Conservation (phyloP, 2,329 filamentous ascomycete genomes). For the Didymella keratinophila region DNA sequence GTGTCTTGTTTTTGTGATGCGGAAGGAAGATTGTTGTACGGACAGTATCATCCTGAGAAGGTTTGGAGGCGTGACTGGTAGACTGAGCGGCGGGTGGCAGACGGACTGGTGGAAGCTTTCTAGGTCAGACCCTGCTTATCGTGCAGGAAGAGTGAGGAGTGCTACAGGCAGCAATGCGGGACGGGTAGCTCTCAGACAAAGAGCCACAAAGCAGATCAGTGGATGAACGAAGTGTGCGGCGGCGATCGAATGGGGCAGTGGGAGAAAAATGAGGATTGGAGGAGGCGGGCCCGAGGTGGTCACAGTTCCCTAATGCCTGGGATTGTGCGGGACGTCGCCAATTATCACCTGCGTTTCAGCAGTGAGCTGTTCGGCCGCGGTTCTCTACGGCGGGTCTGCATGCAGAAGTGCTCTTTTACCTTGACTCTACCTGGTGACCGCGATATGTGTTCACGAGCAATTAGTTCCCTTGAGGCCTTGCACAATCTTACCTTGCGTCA, state of each 20-base stretch:
- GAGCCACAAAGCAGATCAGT: slow-evolving; percentile 47
- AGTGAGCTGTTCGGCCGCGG: slow-evolving; percentile 47
- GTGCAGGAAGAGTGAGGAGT: slow-evolving; percentile 41
- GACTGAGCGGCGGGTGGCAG: slow-evolving; percentile 44
- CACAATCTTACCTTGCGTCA: slow-evolving; percentile 50
- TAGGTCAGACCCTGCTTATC: slow-evolving; percentile 53
- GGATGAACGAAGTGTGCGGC: slow-evolving; percentile 36
- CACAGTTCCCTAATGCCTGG: slow-evolving; percentile 44
- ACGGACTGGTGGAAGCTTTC: slow-evolving; percentile 47
- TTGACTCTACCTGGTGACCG: slow-evolving; percentile 38
- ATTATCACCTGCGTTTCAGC: slow-evolving; percentile 49
- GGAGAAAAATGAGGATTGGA: slow-evolving; percentile 37
- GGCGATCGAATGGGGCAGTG: slow-evolving; percentile 40
- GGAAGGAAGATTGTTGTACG: slow-evolving; percentile 48
- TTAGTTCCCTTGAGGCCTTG: slow-evolving; percentile 48
- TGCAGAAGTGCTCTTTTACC: slow-evolving; percentile 43
- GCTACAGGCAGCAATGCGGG: slow-evolving; percentile 53
- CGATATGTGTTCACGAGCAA: slow-evolving; percentile 49
- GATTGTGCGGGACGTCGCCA: slow-evolving; percentile 44
- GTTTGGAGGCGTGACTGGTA: slow-evolving; percentile 40
- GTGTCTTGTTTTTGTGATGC: slow-evolving; percentile 43
- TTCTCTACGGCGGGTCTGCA: slow-evolving; percentile 39
- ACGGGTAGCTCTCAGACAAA: slow-evolving; percentile 45
- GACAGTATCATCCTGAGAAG: slow-evolving; percentile 53
- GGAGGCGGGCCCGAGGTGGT: slow-evolving; percentile 45